Evolutionary conservation across 2,329 filamentous ascomycete species (phyloP).

Genomic region (Aureobasidium sp.): DNA sequence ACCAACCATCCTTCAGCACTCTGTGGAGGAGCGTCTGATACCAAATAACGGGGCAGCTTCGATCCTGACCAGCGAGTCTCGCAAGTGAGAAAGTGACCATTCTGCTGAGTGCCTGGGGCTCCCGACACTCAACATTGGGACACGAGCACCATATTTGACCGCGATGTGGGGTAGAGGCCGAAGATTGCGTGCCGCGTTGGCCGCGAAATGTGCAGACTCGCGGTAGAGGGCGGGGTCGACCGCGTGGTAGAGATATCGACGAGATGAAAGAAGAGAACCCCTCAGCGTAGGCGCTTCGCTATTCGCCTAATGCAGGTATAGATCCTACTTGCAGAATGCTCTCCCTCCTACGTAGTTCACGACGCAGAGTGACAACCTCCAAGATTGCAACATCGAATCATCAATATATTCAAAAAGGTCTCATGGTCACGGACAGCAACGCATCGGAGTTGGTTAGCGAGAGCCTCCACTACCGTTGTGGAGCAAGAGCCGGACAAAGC

Average conservation of each 20-base stretch:
- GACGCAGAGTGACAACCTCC: not conserved
- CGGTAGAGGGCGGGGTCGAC: slow-evolving; percentile 4
- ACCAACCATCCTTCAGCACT: not conserved
- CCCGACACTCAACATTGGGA: not conserved
- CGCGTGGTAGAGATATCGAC: not conserved
- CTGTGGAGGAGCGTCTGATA: too few species aligned
- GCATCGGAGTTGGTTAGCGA: slow-evolving; percentile 7
- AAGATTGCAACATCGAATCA: not conserved
- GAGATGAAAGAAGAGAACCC: not conserved
- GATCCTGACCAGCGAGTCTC: not conserved
- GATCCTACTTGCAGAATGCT: not conserved
- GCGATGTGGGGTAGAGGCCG: not conserved
- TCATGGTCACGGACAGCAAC: not conserved
- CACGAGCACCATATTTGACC: not conserved
- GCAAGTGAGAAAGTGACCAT: not conserved
- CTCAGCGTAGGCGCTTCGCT: not conserved
- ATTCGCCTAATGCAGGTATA: not conserved
- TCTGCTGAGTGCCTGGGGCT: not conserved
- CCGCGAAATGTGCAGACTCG: not conserved
- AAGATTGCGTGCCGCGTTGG: slow-evolving; percentile 5
- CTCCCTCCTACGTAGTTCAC: not conserved
- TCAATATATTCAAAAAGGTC: slow-evolving; percentile 3
- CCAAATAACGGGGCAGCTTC: not conserved
- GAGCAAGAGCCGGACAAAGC: slow-evolving; percentile 9
- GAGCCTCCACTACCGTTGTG: slow-evolving; percentile 8